Evolutionary conservation across 2,329 filamentous ascomycete species (phyloP).

Genomic region (Fusarium anguioides): DNA sequence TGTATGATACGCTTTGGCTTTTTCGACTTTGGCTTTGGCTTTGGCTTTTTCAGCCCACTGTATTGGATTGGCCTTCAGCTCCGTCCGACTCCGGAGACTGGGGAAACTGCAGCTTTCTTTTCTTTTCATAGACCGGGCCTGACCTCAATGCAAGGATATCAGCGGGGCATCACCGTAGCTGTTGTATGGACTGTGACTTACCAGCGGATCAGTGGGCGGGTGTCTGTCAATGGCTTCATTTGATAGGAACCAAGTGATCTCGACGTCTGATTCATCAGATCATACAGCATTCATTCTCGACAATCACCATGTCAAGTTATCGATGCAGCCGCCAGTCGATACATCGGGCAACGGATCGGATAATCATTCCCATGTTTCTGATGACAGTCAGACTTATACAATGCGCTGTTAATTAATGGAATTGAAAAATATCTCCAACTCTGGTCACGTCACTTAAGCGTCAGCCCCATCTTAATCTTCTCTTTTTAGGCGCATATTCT

Average conservation of each 20-base stretch:
- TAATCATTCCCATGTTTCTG: slow-evolving; percentile 19
- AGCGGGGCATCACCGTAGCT: slow-evolving; percentile 14
- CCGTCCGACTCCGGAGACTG: slow-evolving; percentile 40
- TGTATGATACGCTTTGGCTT: background rate
- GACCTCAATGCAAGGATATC: slow-evolving; percentile 21
- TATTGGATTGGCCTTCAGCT: slow-evolving; percentile 29
- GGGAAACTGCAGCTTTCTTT: slow-evolving; percentile 20
- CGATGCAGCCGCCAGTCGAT: slow-evolving; percentile 17
- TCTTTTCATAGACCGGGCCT: background rate
- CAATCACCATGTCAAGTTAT: slow-evolving; percentile 13
- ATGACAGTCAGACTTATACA: background rate
- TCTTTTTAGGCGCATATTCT: background rate
- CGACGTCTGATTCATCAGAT: slow-evolving; percentile 36
- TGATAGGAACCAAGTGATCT: slow-evolving; percentile 11
- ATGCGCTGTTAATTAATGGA: slow-evolving; percentile 9
- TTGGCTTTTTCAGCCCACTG: slow-evolving; percentile 18
- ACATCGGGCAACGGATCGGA: slow-evolving; percentile 35
- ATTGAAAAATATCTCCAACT: slow-evolving; percentile 1
- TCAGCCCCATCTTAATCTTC: slow-evolving; percentile 33
- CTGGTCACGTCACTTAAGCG: slow-evolving; percentile 36
- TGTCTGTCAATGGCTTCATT: slow-evolving; percentile 32
- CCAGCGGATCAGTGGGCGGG: slow-evolving; percentile 1
- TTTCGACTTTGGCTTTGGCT: too few species aligned
- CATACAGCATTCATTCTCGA: slow-evolving; percentile 9
- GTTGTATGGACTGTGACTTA: background rate